Evolutionary conservation across 2,329 filamentous ascomycete genomes (phyloP).

Genomic region (Ophiostoma piceae): DNA sequence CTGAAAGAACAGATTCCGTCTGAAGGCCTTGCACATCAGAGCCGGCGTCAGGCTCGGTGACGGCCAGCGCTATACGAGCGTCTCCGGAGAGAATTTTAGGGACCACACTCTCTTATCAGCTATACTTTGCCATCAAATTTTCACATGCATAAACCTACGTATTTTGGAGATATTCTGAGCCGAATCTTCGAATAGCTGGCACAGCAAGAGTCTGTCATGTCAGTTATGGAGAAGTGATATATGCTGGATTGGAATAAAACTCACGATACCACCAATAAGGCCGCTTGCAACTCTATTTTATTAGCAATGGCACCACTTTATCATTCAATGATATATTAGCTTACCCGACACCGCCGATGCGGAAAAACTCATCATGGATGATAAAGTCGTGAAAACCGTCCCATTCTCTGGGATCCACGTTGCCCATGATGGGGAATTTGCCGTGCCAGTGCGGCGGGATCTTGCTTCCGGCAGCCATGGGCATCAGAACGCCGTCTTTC

Average conservation of each 20-base stretch:
- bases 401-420: neutral
- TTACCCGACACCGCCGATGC: neutral
- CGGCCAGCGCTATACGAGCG: neutral
- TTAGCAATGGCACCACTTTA: neutral
- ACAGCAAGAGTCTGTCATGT: neutral
- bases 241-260: neutral
- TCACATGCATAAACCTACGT: neutral
- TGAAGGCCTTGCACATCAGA: neutral
- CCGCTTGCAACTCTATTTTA: neutral
- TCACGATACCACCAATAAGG: neutral
- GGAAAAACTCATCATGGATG: neutral
- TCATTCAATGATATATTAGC: neutral
- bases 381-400: constrained; percentile 4
- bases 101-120: neutral
- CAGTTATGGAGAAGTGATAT: neutral
- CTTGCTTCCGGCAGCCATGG: constrained; percentile 1
- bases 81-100: neutral
- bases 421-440: neutral
- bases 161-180: neutral
- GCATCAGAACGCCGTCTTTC: neutral
- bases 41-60: constrained; percentile 2
- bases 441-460: constrained; percentile 3
- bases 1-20: neutral
- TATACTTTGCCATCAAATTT: neutral
- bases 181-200: neutral